Percentiles rank a stretch among this genome's conserved stretches.
Evolutionary conservation across 371 early-diverging fungal species (phyloP).

Genomic region (Catenaria anguillulae): DNA sequence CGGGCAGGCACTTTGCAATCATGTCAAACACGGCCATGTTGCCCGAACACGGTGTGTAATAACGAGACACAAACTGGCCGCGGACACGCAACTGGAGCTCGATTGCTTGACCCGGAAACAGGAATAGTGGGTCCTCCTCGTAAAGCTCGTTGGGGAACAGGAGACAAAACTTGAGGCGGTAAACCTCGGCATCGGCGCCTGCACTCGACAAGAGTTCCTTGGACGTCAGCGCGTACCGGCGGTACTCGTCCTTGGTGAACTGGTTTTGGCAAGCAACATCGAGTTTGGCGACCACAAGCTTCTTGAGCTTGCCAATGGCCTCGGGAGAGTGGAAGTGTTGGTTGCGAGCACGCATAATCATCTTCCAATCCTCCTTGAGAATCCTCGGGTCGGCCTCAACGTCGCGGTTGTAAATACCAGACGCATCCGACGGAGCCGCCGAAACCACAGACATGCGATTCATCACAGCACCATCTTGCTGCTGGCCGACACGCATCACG

Average conservation of each 20-base stretch:
- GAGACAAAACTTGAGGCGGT: slow-evolving; percentile 14
- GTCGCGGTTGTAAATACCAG: not conserved
- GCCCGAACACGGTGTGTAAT: slow-evolving; percentile 22
- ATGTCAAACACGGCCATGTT: slow-evolving; percentile 16
- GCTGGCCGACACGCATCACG: no score
- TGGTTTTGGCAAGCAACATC: not conserved
- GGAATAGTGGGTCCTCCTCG: slow-evolving; percentile 15
- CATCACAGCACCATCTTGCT: no score
- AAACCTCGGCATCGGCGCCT: slow-evolving; percentile 1
- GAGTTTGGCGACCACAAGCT: slow-evolving; percentile 17
- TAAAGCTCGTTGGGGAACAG: slow-evolving; percentile 18
- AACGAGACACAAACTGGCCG: slow-evolving; percentile 17
- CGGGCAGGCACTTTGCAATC: slow-evolving; percentile 12
- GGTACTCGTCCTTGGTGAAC: slow-evolving; percentile 22
- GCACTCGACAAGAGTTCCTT: not conserved
- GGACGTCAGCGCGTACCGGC: slow-evolving; percentile 20
- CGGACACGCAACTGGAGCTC: slow-evolving; percentile 17
- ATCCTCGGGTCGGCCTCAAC: slow-evolving; percentile 1
- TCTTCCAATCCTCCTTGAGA: slow-evolving; percentile 17
- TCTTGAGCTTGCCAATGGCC: slow-evolving; percentile 21
- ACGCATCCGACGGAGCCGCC: not conserved
- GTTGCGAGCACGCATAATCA: slow-evolving; percentile 11
- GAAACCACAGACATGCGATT: no score
- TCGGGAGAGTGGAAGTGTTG: slow-evolving; percentile 22
- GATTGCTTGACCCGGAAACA: slow-evolving; percentile 24